Evolutionary conservation across 306 rosid species (phyloP), one percentile per base, ranked within the genome.

Genomic region (Gastrolobium bilobum): DNA sequence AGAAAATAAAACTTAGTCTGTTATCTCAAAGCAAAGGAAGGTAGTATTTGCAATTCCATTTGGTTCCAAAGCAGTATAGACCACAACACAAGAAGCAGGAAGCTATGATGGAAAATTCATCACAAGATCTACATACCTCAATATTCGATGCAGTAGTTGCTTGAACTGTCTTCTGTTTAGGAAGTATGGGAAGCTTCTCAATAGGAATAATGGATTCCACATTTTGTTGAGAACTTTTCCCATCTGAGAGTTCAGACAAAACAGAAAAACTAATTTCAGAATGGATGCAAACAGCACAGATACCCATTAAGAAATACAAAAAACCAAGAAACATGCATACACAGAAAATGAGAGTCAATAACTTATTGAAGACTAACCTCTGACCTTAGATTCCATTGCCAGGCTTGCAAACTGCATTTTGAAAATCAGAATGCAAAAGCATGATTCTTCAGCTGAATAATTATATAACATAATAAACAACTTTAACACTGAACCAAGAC

Each of bases 331-430:
- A 76, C 30, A 58, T 11, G 62, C 71, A 71, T 20, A 37, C 29
- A 66, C 46, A 20, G 52, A 33, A 77, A 75, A 80, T 42, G 40
- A 78, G 46, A 10, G 38, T 6, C 44, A 40, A 82, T 70, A 83
- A 72, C 47, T 46, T n/a, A n/a, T n/a, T n/a, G n/a, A 79, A 75
- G 40, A 76, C 88, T 75, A 73, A 91, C 98, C 96, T 90, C 46
- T 50, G 38, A 76, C 64, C 38, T 67, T 68, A 50, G 94, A 78
- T 78, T 87, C 87, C 85, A 89, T 63, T 1, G 86, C 75, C 85
- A 90, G 73, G 76, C 87, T 88, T 6, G 83, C 73, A 83, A 85
- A 81, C 98, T 92, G 81, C 84, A 85, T 82, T 84, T 75, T 20
- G 42, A 65, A 79, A 58, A 71, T 10, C 50, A 56, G 15, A 80